Evolutionary conservation across 306 rosid genomes (phyloP).

Genomic region (Prinsepia uniflora): DNA sequence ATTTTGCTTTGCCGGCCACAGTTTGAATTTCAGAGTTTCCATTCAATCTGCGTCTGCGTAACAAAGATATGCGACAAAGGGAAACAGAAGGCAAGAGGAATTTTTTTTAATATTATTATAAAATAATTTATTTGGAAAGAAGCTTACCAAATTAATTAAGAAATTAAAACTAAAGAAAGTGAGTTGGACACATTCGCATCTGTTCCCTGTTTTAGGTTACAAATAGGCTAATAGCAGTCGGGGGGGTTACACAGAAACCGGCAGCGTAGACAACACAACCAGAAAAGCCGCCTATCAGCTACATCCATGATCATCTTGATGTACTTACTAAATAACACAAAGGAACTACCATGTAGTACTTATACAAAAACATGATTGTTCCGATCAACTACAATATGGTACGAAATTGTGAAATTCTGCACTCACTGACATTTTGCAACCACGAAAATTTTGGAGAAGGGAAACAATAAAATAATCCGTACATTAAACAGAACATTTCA

Average conservation of each 20-base stretch:
- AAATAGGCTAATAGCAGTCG: slow-evolving; percentile 51
- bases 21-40: too few species aligned
- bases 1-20: too few species aligned
- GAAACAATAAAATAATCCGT: slow-evolving; percentile 3
- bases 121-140: too few species aligned
- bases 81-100: too few species aligned
- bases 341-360: slow-evolving; percentile 36
- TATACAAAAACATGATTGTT: slow-evolving; percentile 36
- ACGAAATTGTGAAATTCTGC: slow-evolving; percentile 54
- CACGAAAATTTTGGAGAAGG: slow-evolving; percentile 3
- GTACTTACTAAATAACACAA: slow-evolving; percentile 23
- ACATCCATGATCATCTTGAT: not conserved
- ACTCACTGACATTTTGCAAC: slow-evolving; percentile 37
- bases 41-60: too few species aligned
- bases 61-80: too few species aligned
- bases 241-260: slow-evolving; percentile 29
- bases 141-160: too few species aligned
- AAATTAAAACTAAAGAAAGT: too few species aligned
- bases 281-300: slow-evolving; percentile 26
- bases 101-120: too few species aligned
- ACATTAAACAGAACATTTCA: slow-evolving; percentile 12
- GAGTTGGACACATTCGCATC: slow-evolving; percentile 28
- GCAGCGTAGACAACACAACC: slow-evolving; percentile 20
- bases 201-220: slow-evolving; percentile 48
- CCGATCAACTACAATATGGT: slow-evolving; percentile 27